phyloP scores from a whole-genome alignment of 345 rosid species.

The Salix udensis region DNA sequence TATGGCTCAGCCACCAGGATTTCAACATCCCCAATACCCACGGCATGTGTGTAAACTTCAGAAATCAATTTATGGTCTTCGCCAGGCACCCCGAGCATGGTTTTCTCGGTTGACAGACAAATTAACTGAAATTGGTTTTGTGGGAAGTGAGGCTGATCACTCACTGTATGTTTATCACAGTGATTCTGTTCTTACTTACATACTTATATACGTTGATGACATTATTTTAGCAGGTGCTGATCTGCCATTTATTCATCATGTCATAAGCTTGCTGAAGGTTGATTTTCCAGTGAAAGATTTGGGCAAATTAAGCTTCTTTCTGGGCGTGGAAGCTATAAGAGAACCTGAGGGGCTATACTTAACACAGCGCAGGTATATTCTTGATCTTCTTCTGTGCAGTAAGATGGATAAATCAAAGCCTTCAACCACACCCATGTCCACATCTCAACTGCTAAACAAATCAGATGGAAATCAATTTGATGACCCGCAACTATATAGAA shows the following conservation, averaged over 20 bases:
- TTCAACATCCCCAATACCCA: background rate
- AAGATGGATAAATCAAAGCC: background rate
- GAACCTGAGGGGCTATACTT: background rate
- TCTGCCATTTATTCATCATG: too few species aligned
- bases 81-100: background rate
- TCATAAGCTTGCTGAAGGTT: accelerated
- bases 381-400: background rate
- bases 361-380: accelerated
- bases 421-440: accelerated
- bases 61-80: background rate
- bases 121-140: accelerated
- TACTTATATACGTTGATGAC: background rate
- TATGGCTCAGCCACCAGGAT: background rate
- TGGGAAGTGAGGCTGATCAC: accelerated
- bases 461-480: accelerated
- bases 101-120: background rate
- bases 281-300: background rate
- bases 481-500: background rate
- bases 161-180: background rate
- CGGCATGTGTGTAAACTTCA: background rate
- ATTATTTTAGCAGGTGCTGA: too few species aligned
- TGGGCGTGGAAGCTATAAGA: background rate
- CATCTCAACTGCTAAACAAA: accelerated
- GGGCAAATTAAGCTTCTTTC: accelerated
- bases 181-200: accelerated